Evolutionary conservation across 1,284 basidiomycete genomes (phyloP), one percentile per base, ranked within the genome.

Genomic region (Austroboletus novae-zelandiae): DNA sequence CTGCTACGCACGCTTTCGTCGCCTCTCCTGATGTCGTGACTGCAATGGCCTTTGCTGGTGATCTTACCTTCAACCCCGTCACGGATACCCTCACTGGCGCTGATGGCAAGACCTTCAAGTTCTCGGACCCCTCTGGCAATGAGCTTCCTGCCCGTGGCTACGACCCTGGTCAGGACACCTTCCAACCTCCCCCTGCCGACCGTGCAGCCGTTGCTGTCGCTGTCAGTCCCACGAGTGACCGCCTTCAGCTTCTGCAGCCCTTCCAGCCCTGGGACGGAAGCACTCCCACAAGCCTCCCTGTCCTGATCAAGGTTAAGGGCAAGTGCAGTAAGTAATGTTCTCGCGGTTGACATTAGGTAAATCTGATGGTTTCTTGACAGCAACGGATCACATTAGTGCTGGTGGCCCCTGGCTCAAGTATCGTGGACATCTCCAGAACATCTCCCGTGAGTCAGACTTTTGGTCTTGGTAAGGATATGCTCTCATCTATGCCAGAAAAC

Each of bases 341-440:
- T 31, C 2, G 15, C 50, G 23, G n/a, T 29, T 43, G 41, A 27
- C 40, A 11, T 45, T 17, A n/a, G 31, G 30, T 27, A n/a, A 11
- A 27, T 27, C 27, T 42, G 18, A 50, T 31, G 27, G 17, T 54
- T 10, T 35, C 36, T 31, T 42, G 40, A 41, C 23, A 84, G 81
- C 89, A 36, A 91, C 89, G 57, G 89, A 93, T 68, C 88, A 91
- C 70, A 92, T 97, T 71, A 91, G 88, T 56, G 93, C 94, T 70
- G 96, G 94, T 79, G 96, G 96, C 53, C 96, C 96, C 41, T 99
- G 96, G 96, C 83, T 98, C 76, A 98, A 98, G 78, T 98, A 95
- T 83, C 92, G 96, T 79, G 96, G 96, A 60, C 96, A 98, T 75
- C 86, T 99, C 65, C 84, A 97, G 74, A 98, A 99, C 83, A 99